Evolutionary conservation across 441 rosid species (phyloP).

Genomic region (Populus hybrid): DNA sequence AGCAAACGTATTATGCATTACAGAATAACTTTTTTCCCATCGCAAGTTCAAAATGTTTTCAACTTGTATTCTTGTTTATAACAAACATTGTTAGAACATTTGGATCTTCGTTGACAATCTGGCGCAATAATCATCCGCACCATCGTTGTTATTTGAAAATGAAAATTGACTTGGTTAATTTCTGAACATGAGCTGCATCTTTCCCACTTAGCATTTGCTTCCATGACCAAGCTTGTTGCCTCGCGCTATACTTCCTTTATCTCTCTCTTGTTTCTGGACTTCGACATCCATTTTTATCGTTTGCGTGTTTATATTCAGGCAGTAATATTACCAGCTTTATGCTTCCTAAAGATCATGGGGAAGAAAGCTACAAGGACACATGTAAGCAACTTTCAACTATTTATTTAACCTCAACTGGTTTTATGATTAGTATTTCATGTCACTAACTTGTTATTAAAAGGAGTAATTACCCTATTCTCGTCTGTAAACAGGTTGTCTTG

Average conservation of each 20-base stretch:
- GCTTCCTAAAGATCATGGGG: conserved; percentile 66
- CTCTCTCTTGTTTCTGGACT: neutral
- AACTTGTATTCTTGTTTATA: neutral
- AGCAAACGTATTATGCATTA: neutral
- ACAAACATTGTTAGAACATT: neutral
- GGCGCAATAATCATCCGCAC: no score
- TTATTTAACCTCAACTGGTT: neutral
- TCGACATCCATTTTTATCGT: neutral
- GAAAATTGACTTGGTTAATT: no score
- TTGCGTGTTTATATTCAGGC: conserved; percentile 39
- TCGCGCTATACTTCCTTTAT: neutral
- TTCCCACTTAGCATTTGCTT: no score
- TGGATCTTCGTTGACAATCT: no score
- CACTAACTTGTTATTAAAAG: neutral
- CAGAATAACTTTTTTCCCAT: neutral
- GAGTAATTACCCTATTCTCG: neutral
- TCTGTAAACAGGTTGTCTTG: conserved; percentile 45
- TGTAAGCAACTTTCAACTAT: conserved; percentile 30
- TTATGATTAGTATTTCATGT: neutral
- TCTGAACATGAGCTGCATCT: no score
- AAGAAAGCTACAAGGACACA: conserved; percentile 60
- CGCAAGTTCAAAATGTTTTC: neutral
- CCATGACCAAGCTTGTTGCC: neutral
- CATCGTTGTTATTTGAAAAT: no score
- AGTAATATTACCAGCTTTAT: conserved; percentile 64